Conservation (phyloP, 192 early-diverging fungal species). For the Martensiomyces pterosporus region DNA sequence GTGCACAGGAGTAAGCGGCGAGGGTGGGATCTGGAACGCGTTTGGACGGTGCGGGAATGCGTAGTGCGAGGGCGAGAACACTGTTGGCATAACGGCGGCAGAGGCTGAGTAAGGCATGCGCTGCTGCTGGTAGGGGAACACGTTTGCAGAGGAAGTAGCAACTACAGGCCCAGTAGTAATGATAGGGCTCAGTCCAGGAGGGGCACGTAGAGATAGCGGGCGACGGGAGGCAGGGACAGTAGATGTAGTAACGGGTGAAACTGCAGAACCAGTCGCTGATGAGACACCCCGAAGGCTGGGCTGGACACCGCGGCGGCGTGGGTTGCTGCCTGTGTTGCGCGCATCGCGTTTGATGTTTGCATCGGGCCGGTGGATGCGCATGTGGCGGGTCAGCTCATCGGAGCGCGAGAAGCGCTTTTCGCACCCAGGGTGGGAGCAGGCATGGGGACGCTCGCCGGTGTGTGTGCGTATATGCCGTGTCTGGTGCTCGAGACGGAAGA, state of each 20-base stretch:
- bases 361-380: conserved; percentile 48
- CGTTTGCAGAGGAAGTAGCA: conserved; percentile 23
- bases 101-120: conserved; percentile 30
- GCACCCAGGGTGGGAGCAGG: conserved; percentile 72
- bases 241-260: too few relatives aligned
- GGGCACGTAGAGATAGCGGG: conserved; percentile 31
- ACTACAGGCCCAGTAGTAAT: conserved; percentile 29
- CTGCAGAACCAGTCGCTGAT: too few relatives aligned
- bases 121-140: conserved; percentile 21
- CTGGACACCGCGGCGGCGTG: too few relatives aligned
- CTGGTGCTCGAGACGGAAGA: conserved; percentile 75
- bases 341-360: conserved; percentile 34
- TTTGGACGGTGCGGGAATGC: not conserved
- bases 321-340: too few relatives aligned
- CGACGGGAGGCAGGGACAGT: conserved; percentile 22
- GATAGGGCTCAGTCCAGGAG: conserved; percentile 42
- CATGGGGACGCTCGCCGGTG: conserved; percentile 81
- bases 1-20: conserved; percentile 5
- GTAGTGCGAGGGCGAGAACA: not conserved
- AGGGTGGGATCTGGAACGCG: not conserved
- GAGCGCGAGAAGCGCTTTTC: conserved; percentile 74
- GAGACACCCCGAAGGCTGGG: too few relatives aligned
- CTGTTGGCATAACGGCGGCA: conserved; percentile 12
- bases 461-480: conserved; percentile 80
- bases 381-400: conserved; percentile 76